Evolutionary conservation across 805 yeast genomes (phyloP).

Genomic region (Zygoascus flipseniorum): DNA sequence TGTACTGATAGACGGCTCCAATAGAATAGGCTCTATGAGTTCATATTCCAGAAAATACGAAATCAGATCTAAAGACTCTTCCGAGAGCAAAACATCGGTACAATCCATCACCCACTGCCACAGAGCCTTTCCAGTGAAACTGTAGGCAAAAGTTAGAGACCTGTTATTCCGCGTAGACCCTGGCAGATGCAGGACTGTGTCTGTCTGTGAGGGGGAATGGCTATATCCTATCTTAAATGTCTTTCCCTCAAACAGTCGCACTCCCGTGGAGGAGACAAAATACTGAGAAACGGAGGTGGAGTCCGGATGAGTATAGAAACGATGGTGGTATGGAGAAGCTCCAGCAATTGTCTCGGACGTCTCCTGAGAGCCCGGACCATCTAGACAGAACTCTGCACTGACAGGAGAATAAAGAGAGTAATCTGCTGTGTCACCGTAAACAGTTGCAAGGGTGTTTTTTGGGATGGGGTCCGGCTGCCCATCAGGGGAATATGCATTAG

Average conservation of each 20-base stretch:
- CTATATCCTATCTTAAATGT: slow-evolving; percentile 19
- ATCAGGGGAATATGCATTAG: slow-evolving; percentile 62
- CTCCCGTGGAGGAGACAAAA: slow-evolving; percentile 57
- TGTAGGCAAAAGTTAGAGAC: slow-evolving; percentile 29
- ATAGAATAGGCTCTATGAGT: slow-evolving; percentile 9
- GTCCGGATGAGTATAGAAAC: slow-evolving; percentile 80
- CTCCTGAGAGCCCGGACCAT: not conserved
- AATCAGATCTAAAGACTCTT: slow-evolving; percentile 10
- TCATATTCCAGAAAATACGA: slow-evolving; percentile 7
- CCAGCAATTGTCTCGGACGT: not conserved
- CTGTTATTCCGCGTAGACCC: not conserved
- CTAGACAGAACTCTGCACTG: not conserved
- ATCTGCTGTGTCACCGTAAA: slow-evolving; percentile 7
- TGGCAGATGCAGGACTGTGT: not conserved
- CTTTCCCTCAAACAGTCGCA: slow-evolving; percentile 46
- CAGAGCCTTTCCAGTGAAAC: slow-evolving; percentile 66
- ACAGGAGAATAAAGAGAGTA: slow-evolving; percentile 6
- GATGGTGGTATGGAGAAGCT: slow-evolving; percentile 54
- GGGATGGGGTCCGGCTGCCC: slow-evolving; percentile 39
- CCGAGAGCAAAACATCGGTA: slow-evolving; percentile 51
- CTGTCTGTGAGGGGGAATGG: not conserved
- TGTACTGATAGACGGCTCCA: slow-evolving; percentile 2
- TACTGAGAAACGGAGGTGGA: slow-evolving; percentile 77
- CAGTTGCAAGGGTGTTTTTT: slow-evolving; percentile 2
- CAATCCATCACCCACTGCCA: slow-evolving; percentile 90